A percentile compares a stretch with the other conserved stretches of the same genome.
These are phyloP conservation scores for Hypoxylon sp. DNA, from an alignment of 2,329 filamentous ascomycete species.

Conservation along the genomic window DNA sequence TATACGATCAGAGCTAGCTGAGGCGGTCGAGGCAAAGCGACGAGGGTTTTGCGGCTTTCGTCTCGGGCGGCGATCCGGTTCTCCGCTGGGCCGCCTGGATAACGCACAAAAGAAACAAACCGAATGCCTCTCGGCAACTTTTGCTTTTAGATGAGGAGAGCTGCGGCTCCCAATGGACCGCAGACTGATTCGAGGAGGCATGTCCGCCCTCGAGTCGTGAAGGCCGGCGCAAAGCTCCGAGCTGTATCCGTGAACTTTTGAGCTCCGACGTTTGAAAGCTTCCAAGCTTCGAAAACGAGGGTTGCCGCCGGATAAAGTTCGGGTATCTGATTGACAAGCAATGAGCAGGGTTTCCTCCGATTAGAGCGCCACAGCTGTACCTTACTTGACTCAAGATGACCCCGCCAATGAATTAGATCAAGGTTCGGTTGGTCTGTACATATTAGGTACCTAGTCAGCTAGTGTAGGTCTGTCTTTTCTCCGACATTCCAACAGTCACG, in stretches of 20 bases:
- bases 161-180: conserved; percentile 45
- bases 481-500: conserved; percentile 7
- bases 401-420: too few relatives aligned
- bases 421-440: too few relatives aligned
- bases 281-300: conserved; percentile 15
- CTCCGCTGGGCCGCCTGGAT: conserved; percentile 26
- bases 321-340: conserved; percentile 19
- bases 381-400: background rate
- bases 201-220: conserved; percentile 32
- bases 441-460: too few relatives aligned
- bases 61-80: conserved; percentile 37
- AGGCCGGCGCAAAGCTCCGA: conserved; percentile 22
- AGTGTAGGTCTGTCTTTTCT: conserved; percentile 1
- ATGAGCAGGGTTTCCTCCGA: too few relatives aligned
- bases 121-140: conserved; percentile 30
- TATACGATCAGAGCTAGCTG: conserved; percentile 26
- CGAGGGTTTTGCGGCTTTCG: conserved; percentile 43
- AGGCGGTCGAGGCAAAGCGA: conserved; percentile 41
- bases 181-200: conserved; percentile 51
- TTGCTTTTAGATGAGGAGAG: conserved; percentile 26
- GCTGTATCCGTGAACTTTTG: conserved; percentile 11
- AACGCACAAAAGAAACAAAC: conserved; percentile 53
- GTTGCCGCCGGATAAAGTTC: conserved; percentile 34
- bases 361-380: too few relatives aligned
- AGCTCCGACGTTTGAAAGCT: conserved; percentile 25